These are phyloP conservation scores for Mercurialis annua DNA, from an alignment of 345 rosid species.

Conservation along the genomic window DNA sequence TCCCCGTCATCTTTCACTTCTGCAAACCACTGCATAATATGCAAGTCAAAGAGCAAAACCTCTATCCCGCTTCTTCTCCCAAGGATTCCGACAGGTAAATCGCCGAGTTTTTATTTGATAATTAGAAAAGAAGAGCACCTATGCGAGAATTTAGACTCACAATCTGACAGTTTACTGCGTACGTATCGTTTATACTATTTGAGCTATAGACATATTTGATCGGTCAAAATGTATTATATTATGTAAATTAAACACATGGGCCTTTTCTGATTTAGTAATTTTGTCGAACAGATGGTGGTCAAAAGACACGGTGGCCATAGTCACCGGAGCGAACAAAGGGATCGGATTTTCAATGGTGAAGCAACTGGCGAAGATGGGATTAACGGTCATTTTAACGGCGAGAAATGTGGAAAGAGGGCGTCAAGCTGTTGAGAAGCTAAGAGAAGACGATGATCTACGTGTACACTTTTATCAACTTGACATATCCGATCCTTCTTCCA, in stretches of 20 bases:
- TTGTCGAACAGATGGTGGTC: conserved; percentile 84
- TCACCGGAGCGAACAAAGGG: conserved; percentile 88
- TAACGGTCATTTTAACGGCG: conserved; percentile 70
- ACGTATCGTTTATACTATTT: no score
- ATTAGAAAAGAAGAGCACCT: no score
- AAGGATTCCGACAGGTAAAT: conserved; percentile 6
- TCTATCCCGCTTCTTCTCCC: conserved; percentile 5
- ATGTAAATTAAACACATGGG: no score
- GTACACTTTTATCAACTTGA: conserved; percentile 56
- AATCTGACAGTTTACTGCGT: no score
- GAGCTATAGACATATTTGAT: no score
- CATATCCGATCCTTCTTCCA: conserved; percentile 56
- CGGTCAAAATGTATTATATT: no score
- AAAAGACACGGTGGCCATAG: conserved; percentile 58
- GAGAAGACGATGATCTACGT: conserved; percentile 32
- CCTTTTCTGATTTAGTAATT: no score
- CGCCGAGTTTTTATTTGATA: no score
- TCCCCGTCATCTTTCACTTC: background rate
- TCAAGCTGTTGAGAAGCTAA: conserved; percentile 48
- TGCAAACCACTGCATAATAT: conserved; percentile 6
- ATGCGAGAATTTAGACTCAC: no score
- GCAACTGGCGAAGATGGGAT: conserved; percentile 52
- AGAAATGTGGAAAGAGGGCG: conserved; percentile 58
- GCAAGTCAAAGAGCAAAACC: conserved; percentile 18
- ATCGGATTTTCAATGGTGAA: conserved; percentile 77